Base-by-base conservation (phyloP, 2,329 filamentous ascomycete genomes). In the Raffaelea arxii region DNA sequence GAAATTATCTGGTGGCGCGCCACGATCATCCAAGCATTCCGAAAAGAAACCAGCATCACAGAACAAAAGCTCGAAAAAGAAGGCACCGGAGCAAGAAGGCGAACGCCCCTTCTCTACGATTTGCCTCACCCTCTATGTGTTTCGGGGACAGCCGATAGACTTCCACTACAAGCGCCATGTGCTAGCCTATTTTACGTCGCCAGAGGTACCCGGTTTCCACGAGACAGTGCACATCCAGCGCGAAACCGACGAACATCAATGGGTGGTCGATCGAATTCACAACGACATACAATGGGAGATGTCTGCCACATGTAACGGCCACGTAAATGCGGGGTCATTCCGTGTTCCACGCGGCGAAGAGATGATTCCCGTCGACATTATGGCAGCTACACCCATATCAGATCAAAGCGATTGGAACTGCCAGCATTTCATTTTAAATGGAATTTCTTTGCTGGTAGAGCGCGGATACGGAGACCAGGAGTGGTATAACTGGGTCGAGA, bases 271-370 rank as follows among this genome's bases (percentile, higher is more conserved):
- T 18, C 32, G 16, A n/a, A 6, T 36, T 6, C 32, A 36, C 14
- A n/a, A 7, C 6, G 32, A 36, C 7, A 36, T 9, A 27, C 42
- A 47, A 24, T 54, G 52, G 52, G 44, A 40, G 16, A 35, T 51
- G 24, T 41, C 45, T 9, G 21, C 41, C 25, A 48, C 42, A 27
- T 54, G 52, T 41, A 25, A 23, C 22, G 40, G 40, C 24, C 52
- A 54, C 40, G 49, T 52, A 24, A 54, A 54, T 32, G 52, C 48
- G 22, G 52, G 52, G n/a, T 40, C 47, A 21, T 35, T 54, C 12
- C 11, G 41, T 18, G 44, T 52, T 12, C 48, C 21, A 11, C 12
- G 40, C 23, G 50, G 47, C 14, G 32, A 50, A 25, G 23, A 49
- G 40, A 41, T 46, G 46, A n/a, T 21, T 27, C 50, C 45, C 16